Evolutionary conservation across 129 eudicot genomes (phyloP), one percentile per base, ranked within the genome.

Genomic region (Sambucus nigra): DNA sequence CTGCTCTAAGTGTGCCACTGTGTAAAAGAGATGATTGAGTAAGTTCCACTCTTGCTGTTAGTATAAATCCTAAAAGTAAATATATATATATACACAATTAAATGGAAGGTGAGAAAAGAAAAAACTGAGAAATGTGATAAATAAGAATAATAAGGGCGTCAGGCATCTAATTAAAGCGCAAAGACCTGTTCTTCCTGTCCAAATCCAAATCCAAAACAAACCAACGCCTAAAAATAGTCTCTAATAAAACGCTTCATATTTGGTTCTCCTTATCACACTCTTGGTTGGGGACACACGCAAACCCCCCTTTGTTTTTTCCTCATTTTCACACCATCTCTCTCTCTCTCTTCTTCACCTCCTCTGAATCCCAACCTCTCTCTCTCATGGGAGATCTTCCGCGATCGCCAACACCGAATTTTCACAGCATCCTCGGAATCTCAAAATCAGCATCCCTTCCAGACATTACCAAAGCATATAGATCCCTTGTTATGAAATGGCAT

Each of bases 401-500:
- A 20, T 51, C 76, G 26, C 64, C 68, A 8, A 47, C 55, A 29
- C 10, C 63, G 2, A 47, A 69, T 24, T 71, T 45, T 23, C 50
- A 71, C 51, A 39, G 39, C 62, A 53, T 72, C 63, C 73, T 75
- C 2, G 73, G 71, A 3, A 60, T 75, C 20, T 35, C 74, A 9
- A 69, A 71, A 61, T 39, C 58, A 5, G 80, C 88, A 26, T 26
- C 83, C 64, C 71, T 82, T n/a, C 3, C 53, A 15, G 85, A 82
- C 19, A 77, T 82, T 13, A 25, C 65, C 64, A 74, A 62, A 69
- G 78, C 91, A 6, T 82, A 82, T 64, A 77, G 70, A 49, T 49
- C 63, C 25, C 79, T 82, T 42, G 81, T 71, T 9, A 63, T 51
- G 79, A 82, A 60, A 77, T 82, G 91, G 84, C 71, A 74, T 50